Conservation (phyloP, 805 yeast species). For the Candida odintsovae region DNA sequence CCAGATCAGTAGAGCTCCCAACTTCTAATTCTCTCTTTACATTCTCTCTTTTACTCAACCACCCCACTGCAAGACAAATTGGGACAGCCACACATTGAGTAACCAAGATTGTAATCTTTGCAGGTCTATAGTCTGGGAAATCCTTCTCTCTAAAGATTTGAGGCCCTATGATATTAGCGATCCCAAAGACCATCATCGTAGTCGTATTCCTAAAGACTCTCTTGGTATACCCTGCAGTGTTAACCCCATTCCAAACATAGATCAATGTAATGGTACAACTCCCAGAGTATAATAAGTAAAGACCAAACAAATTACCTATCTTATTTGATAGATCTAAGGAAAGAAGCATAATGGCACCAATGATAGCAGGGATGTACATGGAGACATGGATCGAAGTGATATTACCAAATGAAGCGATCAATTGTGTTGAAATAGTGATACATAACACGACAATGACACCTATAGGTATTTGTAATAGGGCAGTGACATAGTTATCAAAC, state of each 20-base stretch:
- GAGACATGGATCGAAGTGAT: constrained; percentile 29
- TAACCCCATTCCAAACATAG: constrained; percentile 52
- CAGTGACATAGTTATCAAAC: constrained; percentile 27
- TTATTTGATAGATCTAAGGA: constrained; percentile 27
- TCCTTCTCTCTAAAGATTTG: constrained; percentile 46
- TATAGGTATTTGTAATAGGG: constrained; percentile 47
- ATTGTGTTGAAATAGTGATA: constrained; percentile 31
- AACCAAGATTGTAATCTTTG: constrained; percentile 49
- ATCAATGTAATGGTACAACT: constrained; percentile 48
- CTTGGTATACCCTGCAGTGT: constrained; percentile 56
- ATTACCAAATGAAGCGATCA: constrained; percentile 28
- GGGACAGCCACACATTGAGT: constrained; percentile 42
- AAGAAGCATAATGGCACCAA: constrained; percentile 42
- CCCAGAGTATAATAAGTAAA: constrained; percentile 46
- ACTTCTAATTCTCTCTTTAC: constrained; percentile 31
- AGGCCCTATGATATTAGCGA: constrained; percentile 47
- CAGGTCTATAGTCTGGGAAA: constrained; percentile 50
- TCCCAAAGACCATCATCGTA: constrained; percentile 47
- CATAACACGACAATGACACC: constrained; percentile 42
- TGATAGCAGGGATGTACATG: constrained; percentile 43
- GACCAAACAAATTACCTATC: constrained; percentile 41
- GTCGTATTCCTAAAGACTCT: constrained; percentile 43
- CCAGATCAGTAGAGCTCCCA: neutral
- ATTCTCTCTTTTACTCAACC: constrained; percentile 41
- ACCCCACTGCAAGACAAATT: constrained; percentile 34